A percentile compares a stretch with the other conserved stretches of the same genome.
phyloP scores from a whole-genome alignment of 108 stramenopile genomes.

The Phaeodactylum tricornutum region DNA sequence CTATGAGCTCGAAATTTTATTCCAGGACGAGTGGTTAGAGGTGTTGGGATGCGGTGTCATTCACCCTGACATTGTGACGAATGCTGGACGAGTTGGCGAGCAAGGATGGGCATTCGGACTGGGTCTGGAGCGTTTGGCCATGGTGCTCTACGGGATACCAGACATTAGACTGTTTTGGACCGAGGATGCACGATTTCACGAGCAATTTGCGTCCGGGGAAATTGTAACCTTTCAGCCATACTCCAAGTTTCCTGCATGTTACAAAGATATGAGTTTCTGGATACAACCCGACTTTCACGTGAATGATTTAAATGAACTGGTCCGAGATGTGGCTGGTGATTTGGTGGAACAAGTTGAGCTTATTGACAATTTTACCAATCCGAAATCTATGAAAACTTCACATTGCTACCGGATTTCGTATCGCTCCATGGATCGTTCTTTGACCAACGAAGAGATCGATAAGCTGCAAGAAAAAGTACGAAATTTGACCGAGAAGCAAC shows the following conservation, averaged over 20 bases:
- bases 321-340: conserved; percentile 89
- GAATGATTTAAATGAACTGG: conserved; percentile 88
- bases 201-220: conserved; percentile 76
- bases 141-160: conserved; percentile 93
- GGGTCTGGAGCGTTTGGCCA: conserved; percentile 93
- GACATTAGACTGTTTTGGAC: conserved; percentile 98
- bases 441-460: conserved; percentile 96
- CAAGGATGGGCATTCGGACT: conserved; percentile 95
- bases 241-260: conserved; percentile 90
- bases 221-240: conserved; percentile 83
- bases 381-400: conserved; percentile 71
- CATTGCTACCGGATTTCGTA: conserved; percentile 92
- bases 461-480: conserved; percentile 77
- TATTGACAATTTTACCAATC: conserved; percentile 88
- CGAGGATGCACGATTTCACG: conserved; percentile 77
- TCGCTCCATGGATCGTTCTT: conserved; percentile 91
- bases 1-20: conserved; percentile 88
- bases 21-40: conserved; percentile 92
- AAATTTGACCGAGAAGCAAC: conserved; percentile 3
- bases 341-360: conserved; percentile 82
- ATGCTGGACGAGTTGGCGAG: conserved; percentile 11
- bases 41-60: conserved; percentile 95
- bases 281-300: conserved; percentile 37
- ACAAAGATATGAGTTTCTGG: conserved; percentile 95
- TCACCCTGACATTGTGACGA: conserved; percentile 63